Percentiles rank a stretch among this genome's conserved stretches.
phyloP scores from a whole-genome alignment of 1,284 basidiomycete genomes.

The Sanghuangporus baumii region DNA sequence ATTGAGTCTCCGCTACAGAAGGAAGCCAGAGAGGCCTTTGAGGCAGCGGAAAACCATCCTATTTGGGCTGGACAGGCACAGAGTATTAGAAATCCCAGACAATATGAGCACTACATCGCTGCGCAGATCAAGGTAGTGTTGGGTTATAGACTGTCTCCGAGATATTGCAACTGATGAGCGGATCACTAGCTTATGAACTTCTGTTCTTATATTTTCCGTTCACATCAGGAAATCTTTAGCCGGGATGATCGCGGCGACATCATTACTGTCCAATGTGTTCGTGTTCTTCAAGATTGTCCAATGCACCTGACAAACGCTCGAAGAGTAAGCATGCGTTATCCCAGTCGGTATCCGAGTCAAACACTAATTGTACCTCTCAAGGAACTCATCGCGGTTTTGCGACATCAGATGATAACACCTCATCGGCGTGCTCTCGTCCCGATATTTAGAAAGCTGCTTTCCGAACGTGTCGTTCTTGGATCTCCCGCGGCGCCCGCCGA shows the following conservation, averaged over 20 bases:
- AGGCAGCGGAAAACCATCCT: constrained; percentile 57
- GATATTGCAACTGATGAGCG: not conserved
- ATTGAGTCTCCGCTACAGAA: constrained; percentile 87
- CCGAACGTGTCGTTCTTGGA: constrained; percentile 90
- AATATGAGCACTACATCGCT: constrained; percentile 86
- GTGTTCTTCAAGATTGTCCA: constrained; percentile 93
- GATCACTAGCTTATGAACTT: constrained; percentile 81
- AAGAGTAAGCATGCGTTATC: constrained; percentile 43
- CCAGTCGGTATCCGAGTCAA: not conserved
- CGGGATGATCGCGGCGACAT: constrained; percentile 73
- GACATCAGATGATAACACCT: constrained; percentile 84
- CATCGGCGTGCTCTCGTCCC: constrained; percentile 79
- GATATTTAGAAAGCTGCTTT: constrained; percentile 86
- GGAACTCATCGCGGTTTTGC: constrained; percentile 91
- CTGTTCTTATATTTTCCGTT: constrained; percentile 86
- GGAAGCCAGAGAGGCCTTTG: constrained; percentile 74
- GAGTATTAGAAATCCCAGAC: constrained; percentile 68
- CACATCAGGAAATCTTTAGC: constrained; percentile 54
- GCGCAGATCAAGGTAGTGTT: constrained; percentile 83
- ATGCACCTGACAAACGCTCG: constrained; percentile 78
- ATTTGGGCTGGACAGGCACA: constrained; percentile 86
- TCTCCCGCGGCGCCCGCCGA: constrained; percentile 79
- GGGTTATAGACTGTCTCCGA: not conserved
- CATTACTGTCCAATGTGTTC: constrained; percentile 77
- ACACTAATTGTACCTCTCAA: constrained; percentile 28